phyloP scores from a whole-genome alignment of 345 rosid genomes.

The Mercurialis annua region DNA sequence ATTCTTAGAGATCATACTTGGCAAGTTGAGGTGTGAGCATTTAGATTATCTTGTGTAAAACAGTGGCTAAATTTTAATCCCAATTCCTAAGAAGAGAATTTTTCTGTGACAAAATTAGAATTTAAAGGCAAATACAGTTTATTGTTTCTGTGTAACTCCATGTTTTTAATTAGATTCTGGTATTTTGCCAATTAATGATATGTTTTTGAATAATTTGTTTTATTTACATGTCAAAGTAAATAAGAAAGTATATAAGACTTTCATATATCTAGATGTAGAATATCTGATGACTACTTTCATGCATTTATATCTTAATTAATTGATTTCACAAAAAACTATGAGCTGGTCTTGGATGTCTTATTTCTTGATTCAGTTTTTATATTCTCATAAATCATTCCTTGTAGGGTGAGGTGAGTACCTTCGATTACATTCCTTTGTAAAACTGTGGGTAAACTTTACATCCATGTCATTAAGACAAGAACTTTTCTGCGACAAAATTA shows the following conservation, averaged over 20 bases:
- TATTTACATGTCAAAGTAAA: background rate
- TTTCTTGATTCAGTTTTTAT: background rate
- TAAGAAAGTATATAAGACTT: background rate
- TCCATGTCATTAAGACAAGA: too few relatives aligned
- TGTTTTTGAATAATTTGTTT: constrained; percentile 14
- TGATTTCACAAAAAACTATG: background rate
- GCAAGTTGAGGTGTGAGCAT: background rate
- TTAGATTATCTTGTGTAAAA: background rate
- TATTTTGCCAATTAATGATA: constrained; percentile 89
- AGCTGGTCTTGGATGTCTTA: constrained; percentile 9
- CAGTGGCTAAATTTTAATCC: background rate
- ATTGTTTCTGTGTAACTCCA: background rate
- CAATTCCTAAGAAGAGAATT: background rate
- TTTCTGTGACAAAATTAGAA: background rate
- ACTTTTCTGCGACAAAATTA: background rate
- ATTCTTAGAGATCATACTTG: background rate
- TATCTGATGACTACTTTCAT: background rate
- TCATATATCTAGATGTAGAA: background rate
- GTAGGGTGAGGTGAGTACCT: background rate
- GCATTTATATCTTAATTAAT: background rate
- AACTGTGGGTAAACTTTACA: background rate
- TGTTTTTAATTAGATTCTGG: background rate
- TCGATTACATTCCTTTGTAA: background rate
- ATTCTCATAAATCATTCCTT: background rate
- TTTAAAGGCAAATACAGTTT: background rate